A percentile compares a stretch with the other conserved stretches of the same genome.
Conservation (phyloP, 2,329 filamentous ascomycete genomes). For the Penicillium paneum region DNA sequence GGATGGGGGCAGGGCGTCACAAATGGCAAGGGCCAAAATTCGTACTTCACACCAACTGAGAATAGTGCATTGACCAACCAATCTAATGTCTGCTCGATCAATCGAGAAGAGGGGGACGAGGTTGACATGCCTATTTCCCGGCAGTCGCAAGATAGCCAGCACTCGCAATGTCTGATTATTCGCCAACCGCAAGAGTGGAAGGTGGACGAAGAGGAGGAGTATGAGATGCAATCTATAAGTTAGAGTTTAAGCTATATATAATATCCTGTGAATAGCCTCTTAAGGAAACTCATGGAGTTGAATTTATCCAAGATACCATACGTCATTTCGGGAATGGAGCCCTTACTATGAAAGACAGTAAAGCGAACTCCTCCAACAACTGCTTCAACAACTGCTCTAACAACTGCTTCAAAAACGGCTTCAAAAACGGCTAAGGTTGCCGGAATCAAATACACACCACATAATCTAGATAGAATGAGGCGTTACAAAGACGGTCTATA, state of each 20-base stretch:
- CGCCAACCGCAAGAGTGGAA: not conserved
- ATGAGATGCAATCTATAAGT: not conserved
- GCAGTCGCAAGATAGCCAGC: not conserved
- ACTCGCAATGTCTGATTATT: not conserved
- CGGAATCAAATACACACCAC: too few relatives aligned
- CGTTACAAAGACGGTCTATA: too few relatives aligned
- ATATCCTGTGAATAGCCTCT: not conserved
- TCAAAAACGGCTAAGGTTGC: too few relatives aligned
- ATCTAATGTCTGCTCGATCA: not conserved
- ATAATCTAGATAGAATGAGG: too few relatives aligned
- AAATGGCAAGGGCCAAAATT: not conserved
- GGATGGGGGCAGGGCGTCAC: not conserved
- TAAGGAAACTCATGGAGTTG: too few relatives aligned
- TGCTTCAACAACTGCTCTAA: too few relatives aligned
- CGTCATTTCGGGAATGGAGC: too few relatives aligned
- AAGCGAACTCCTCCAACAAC: too few relatives aligned
- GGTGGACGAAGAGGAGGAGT: not conserved
- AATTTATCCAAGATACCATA: too few relatives aligned
- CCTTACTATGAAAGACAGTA: too few relatives aligned
- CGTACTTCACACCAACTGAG: not conserved
- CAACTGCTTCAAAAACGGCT: too few relatives aligned
- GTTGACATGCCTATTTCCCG: not conserved
- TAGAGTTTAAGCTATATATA: not conserved
- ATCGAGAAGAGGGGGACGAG: not conserved
- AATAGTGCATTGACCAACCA: not conserved